A percentile compares a stretch with the other conserved stretches of the same genome.
Evolutionary conservation across 2,329 filamentous ascomycete genomes (phyloP).

Genomic region (Trichoderma cornu-damae): DNA sequence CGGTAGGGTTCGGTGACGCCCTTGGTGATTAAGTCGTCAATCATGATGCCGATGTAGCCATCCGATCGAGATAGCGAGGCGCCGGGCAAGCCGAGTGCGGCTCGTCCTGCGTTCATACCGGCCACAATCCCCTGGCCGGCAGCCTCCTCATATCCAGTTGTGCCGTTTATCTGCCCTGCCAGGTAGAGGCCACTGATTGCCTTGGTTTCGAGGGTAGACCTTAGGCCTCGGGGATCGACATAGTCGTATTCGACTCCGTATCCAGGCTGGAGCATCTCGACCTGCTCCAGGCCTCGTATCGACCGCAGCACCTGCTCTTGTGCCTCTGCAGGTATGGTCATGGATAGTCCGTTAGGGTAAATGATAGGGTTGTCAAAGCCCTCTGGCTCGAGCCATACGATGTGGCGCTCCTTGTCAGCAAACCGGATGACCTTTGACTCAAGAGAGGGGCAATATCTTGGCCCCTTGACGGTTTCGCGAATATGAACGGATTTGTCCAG

Average conservation of each 20-base stretch:
- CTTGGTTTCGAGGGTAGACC: slow-evolving; percentile 90
- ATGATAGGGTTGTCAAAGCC: slow-evolving; percentile 85
- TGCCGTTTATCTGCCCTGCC: slow-evolving; percentile 96
- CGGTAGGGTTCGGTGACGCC: slow-evolving; percentile 95
- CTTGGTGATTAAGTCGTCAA: slow-evolving; percentile 94
- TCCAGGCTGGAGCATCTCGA: slow-evolving; percentile 86
- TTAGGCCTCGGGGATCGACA: slow-evolving; percentile 84
- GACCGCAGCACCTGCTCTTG: slow-evolving; percentile 83
- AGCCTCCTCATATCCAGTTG: slow-evolving; percentile 96
- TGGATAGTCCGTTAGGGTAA: slow-evolving; percentile 94
- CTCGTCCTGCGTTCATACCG: slow-evolving; percentile 88
- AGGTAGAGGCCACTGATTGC: slow-evolving; percentile 82
- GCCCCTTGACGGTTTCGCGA: slow-evolving; percentile 87
- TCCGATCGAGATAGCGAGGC: slow-evolving; percentile 74
- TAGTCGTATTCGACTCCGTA: slow-evolving; percentile 99
- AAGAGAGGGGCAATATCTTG: slow-evolving; percentile 89
- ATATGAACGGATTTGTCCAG: slow-evolving; percentile 97
- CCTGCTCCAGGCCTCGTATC: slow-evolving; percentile 81
- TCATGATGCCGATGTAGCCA: slow-evolving; percentile 97
- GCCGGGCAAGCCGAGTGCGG: slow-evolving; percentile 58
- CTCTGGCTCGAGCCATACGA: slow-evolving; percentile 96
- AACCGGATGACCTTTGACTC: slow-evolving; percentile 94
- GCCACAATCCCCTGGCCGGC: slow-evolving; percentile 89
- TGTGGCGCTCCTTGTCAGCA: slow-evolving; percentile 70
- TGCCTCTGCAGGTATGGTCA: slow-evolving; percentile 87